Evolutionary conservation across 805 yeast species (phyloP).

Genomic region (Saccharomyces kudriavzevii): DNA sequence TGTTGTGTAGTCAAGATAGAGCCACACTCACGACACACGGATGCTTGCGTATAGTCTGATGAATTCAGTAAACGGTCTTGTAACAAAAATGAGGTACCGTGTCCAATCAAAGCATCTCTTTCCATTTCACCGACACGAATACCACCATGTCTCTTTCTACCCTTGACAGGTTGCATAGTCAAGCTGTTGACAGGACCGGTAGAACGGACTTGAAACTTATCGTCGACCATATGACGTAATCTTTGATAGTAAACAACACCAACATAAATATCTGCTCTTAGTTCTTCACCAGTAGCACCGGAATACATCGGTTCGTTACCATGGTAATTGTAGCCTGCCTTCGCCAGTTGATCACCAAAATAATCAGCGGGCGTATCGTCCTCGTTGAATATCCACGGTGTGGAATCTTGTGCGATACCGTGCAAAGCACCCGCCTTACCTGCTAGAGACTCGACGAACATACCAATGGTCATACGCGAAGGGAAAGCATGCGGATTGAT

Average conservation of each 20-base stretch:
- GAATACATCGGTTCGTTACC: conserved; percentile 99
- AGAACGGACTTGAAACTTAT: conserved; percentile 97
- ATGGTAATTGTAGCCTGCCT: conserved; percentile 92
- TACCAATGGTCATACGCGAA: conserved; percentile 99
- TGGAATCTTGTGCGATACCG: conserved; percentile 94
- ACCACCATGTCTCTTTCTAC: conserved; percentile 98
- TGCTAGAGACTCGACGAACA: conserved; percentile 97
- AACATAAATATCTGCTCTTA: conserved; percentile 89
- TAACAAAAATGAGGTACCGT: conserved; percentile 89
- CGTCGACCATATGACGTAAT: conserved; percentile 98
- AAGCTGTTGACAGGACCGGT: conserved; percentile 96
- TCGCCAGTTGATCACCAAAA: conserved; percentile 84
- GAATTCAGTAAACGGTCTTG: conserved; percentile 94
- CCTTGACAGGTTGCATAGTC: conserved; percentile 99
- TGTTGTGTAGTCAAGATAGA: conserved; percentile 82
- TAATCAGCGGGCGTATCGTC: conserved; percentile 93
- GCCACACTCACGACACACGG: conserved; percentile 89
- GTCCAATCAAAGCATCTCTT: conserved; percentile 97
- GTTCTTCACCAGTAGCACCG: conserved; percentile 96
- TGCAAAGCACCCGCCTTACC: conserved; percentile 98
- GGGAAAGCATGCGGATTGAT: conserved; percentile 99
- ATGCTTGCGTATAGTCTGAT: conserved; percentile 88
- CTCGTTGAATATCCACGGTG: conserved; percentile 93
- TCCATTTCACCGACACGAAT: conserved; percentile 99
- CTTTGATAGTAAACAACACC: conserved; percentile 98